These are phyloP conservation scores for Astrothelium subdiscretum DNA, from an alignment of 495 filamentous ascomycete genomes.

Conservation along the genomic window DNA sequence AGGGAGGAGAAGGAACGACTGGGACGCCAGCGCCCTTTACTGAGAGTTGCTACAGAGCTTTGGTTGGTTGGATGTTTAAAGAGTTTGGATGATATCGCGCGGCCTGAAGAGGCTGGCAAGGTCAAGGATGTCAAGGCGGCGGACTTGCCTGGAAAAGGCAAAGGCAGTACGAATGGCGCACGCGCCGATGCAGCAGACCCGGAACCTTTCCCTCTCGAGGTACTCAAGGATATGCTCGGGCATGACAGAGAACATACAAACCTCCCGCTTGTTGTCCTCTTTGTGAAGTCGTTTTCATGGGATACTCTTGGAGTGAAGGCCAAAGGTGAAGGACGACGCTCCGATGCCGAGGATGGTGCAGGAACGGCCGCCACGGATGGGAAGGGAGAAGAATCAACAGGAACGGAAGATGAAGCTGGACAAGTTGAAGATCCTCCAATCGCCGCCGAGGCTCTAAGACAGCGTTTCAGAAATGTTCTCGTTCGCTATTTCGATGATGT, in stretches of 20 bases:
- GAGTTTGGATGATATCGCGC: slow-evolving; percentile 78
- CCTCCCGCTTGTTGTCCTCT: slow-evolving; percentile 79
- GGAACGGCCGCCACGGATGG: slow-evolving; percentile 40
- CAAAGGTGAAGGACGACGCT: slow-evolving; percentile 64
- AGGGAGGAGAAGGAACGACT: slow-evolving; percentile 93
- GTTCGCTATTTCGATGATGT: slow-evolving; percentile 88
- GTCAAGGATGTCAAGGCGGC: slow-evolving; percentile 44
- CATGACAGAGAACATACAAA: slow-evolving; percentile 89
- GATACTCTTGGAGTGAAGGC: slow-evolving; percentile 75
- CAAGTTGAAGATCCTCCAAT: slow-evolving; percentile 56
- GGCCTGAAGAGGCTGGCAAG: slow-evolving; percentile 65
- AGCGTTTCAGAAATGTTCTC: slow-evolving; percentile 79
- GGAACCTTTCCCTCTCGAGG: slow-evolving; percentile 90
- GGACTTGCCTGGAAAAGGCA: slow-evolving; percentile 41
- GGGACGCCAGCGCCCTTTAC: slow-evolving; percentile 69
- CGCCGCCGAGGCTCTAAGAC: slow-evolving; percentile 60
- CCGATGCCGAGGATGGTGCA: slow-evolving; percentile 72
- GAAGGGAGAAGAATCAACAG: slow-evolving; percentile 38
- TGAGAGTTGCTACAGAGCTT: slow-evolving; percentile 86
- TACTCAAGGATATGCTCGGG: slow-evolving; percentile 88
- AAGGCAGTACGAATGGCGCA: slow-evolving; percentile 31
- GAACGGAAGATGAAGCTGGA: slow-evolving; percentile 32
- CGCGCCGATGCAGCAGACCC: slow-evolving; percentile 22
- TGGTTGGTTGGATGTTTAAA: slow-evolving; percentile 86
- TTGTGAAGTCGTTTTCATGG: slow-evolving; percentile 94